phyloP scores from a whole-genome alignment of 768 basidiomycete species.

The Russula abietina region DNA sequence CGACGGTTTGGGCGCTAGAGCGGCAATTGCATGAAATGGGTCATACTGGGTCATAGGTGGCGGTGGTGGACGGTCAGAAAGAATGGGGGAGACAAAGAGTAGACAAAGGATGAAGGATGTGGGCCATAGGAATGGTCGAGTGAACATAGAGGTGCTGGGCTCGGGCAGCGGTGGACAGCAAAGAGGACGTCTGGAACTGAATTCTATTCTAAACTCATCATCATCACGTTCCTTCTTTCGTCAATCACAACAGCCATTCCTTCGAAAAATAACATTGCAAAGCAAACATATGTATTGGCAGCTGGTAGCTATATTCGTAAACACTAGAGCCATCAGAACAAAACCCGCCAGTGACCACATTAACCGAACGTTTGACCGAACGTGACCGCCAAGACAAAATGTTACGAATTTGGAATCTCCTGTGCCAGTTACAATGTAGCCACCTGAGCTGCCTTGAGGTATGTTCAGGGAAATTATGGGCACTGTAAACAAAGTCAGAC shows the following conservation, averaged over 20 bases:
- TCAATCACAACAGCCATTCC: neutral
- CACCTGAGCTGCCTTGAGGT: neutral
- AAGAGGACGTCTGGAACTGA: neutral
- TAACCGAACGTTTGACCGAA: neutral
- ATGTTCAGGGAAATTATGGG: conserved; percentile 4
- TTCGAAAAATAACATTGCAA: neutral
- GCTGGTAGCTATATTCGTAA: conserved; percentile 1
- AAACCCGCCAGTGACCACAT: neutral
- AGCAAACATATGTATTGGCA: conserved; percentile 12
- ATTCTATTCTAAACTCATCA: too few relatives aligned
- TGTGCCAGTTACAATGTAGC: neutral
- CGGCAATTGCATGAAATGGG: conserved; percentile 53
- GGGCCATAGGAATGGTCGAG: conserved; percentile 9
- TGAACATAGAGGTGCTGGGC: conserved; percentile 7
- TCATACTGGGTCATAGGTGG: conserved; percentile 43
- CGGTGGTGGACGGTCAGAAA: conserved; percentile 33
- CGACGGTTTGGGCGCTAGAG: conserved; percentile 43
- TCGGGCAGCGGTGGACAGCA: neutral
- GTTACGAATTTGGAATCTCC: neutral
- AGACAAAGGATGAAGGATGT: conserved; percentile 4
- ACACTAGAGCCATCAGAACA: neutral
- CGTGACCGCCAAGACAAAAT: neutral
- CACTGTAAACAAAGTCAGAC: conserved; percentile 11
- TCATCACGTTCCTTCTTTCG: neutral
- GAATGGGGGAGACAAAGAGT: conserved; percentile 29